phyloP scores from a whole-genome alignment of 163 green algal species.

The Scenedesmus sp. region DNA sequence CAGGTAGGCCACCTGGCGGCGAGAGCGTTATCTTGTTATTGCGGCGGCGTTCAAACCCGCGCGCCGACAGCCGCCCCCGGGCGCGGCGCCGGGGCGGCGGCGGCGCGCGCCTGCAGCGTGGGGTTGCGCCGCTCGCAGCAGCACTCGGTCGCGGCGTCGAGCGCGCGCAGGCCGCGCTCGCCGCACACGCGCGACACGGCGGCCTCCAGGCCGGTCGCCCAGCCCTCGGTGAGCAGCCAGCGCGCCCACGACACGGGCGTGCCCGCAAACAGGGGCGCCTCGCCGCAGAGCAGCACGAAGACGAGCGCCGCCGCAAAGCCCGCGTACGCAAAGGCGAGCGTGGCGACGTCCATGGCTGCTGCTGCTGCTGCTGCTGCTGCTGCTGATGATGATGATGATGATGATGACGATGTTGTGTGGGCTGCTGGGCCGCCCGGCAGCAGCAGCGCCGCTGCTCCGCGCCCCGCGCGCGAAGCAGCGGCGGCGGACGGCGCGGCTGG shows the following conservation, averaged over 20 bases:
- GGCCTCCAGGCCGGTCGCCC: slow-evolving; percentile 51
- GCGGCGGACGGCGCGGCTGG: no score
- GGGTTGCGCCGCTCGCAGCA: slow-evolving; percentile 71
- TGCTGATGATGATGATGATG: no score
- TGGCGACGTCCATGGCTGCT: slow-evolving; percentile 46
- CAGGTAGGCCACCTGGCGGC: slow-evolving; percentile 56
- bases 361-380: not conserved
- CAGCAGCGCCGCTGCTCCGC: not conserved
- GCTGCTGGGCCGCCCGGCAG: no score
- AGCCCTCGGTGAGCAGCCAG: slow-evolving; percentile 57
- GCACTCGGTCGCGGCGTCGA: slow-evolving; percentile 25
- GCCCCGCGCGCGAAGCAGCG: no score
- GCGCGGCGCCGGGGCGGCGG: no score
- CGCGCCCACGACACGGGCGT: slow-evolving; percentile 62
- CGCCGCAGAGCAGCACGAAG: slow-evolving; percentile 68
- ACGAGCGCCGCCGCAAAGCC: slow-evolving; percentile 51
- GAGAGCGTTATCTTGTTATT: no score
- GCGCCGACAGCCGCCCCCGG: no score
- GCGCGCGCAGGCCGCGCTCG: not conserved
- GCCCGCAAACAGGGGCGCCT: slow-evolving; percentile 50
- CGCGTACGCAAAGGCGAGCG: slow-evolving; percentile 50
- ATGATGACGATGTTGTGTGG: no score
- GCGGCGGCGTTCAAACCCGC: no score
- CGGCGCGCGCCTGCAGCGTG: slow-evolving; percentile 53
- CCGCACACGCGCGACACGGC: slow-evolving; percentile 46